Conservation (phyloP, 441 rosid species). For the Pelargonium fulgidum region DNA sequence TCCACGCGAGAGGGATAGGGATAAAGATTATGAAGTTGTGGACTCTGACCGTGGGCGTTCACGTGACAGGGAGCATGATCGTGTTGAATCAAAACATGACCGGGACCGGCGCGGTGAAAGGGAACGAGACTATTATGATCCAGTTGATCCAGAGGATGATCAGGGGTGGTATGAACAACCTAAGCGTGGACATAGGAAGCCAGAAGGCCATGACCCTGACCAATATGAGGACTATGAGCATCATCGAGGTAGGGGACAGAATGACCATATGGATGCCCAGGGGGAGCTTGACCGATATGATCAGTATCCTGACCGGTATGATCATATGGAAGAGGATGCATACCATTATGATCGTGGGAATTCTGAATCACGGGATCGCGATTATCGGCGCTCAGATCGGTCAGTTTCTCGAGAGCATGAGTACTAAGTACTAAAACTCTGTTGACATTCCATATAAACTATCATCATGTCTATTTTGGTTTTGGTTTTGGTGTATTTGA, state of each 20-base stretch:
- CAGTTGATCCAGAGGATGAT: slow-evolving; percentile 45
- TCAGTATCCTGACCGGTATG: slow-evolving; percentile 55
- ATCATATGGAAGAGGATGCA: slow-evolving; percentile 51
- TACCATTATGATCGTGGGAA: slow-evolving; percentile 36
- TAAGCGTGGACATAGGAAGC: slow-evolving; percentile 36
- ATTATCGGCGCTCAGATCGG: too few species aligned
- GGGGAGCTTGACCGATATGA: slow-evolving; percentile 54
- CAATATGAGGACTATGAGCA: not conserved
- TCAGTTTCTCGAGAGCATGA: not conserved
- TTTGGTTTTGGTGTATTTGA: too few species aligned
- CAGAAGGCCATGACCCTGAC: slow-evolving; percentile 23
- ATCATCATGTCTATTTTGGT: too few species aligned
- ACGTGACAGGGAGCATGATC: slow-evolving; percentile 56
- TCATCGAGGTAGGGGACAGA: not conserved
- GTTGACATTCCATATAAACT: too few species aligned
- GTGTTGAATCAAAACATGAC: slow-evolving; percentile 54
- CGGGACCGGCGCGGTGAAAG: slow-evolving; percentile 43
- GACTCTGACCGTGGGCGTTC: slow-evolving; percentile 56
- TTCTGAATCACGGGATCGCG: slow-evolving; percentile 22
- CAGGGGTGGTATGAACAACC: slow-evolving; percentile 53
- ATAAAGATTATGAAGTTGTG: slow-evolving; percentile 52
- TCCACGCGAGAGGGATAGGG: slow-evolving; percentile 43
- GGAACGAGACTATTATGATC: slow-evolving; percentile 38
- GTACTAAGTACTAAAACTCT: not conserved
- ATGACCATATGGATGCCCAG: slow-evolving; percentile 27